A percentile compares a stretch with the other conserved stretches of the same genome.
phyloP scores from a whole-genome alignment of 1,284 basidiomycete genomes.

The Tetrapyrgos nigripes region DNA sequence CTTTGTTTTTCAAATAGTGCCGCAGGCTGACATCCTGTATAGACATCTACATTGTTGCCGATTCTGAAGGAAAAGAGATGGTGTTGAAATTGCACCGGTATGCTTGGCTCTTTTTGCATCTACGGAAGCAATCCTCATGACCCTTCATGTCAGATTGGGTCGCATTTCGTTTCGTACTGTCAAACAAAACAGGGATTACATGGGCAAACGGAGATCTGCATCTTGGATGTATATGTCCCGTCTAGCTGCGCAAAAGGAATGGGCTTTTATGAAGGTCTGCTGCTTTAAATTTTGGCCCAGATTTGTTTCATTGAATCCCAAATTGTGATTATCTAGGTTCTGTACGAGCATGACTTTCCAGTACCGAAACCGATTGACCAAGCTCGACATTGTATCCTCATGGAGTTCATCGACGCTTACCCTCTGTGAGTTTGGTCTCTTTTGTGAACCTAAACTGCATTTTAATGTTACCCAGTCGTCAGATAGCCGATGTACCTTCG shows the following conservation, averaged over 20 bases:
- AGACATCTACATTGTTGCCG: constrained; percentile 95
- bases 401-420: constrained; percentile 96
- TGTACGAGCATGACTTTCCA: constrained; percentile 94
- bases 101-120: constrained; percentile 3
- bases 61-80: constrained; percentile 83
- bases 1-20: not conserved
- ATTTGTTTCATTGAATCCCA: not conserved
- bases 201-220: constrained; percentile 94
- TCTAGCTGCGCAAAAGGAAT: constrained; percentile 96
- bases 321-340: constrained; percentile 58
- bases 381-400: constrained; percentile 92
- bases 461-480: constrained; percentile 53
- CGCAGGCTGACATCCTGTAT: not conserved
- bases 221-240: constrained; percentile 99
- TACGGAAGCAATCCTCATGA: constrained; percentile 6
- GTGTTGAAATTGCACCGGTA: constrained; percentile 94
- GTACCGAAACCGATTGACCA: constrained; percentile 96
- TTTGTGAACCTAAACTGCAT: constrained; percentile 16
- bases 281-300: constrained; percentile 12
- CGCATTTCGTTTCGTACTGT: constrained; percentile 97
- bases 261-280: constrained; percentile 95
- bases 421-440: constrained; percentile 71
- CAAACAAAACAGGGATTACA: constrained; percentile 96
- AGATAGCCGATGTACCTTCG: constrained; percentile 83
- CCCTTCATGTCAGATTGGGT: constrained; percentile 71